phyloP scores from a whole-genome alignment of 345 rosid genomes.

The Gossypium sturtianum region DNA sequence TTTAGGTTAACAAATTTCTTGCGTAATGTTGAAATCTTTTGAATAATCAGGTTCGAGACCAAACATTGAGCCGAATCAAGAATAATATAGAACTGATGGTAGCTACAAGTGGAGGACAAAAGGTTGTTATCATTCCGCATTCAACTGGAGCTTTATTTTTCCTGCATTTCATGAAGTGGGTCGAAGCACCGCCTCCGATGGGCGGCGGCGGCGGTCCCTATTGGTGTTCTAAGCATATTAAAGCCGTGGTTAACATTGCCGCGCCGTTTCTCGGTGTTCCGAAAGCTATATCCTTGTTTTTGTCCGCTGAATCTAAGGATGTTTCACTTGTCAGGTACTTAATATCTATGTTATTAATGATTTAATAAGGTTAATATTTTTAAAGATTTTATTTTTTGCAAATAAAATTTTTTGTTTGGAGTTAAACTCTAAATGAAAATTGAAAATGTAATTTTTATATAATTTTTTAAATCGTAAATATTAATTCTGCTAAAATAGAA shows the following conservation, averaged over 20 bases:
- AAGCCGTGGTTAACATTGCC: conserved; percentile 87
- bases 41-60: not conserved
- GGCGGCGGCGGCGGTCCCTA: conserved; percentile 96
- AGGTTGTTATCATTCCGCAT: conserved; percentile 88
- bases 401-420: too few relatives aligned
- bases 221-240: conserved; percentile 93
- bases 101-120: conserved; percentile 69
- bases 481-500: too few relatives aligned
- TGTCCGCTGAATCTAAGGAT: conserved; percentile 93
- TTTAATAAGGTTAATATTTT: too few relatives aligned
- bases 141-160: conserved; percentile 92
- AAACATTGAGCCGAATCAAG: not conserved
- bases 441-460: too few relatives aligned
- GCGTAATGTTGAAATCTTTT: too few relatives aligned
- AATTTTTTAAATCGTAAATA: too few relatives aligned
- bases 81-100: conserved; percentile 55
- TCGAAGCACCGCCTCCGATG: conserved; percentile 92
- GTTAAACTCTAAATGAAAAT: too few relatives aligned
- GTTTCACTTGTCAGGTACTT: conserved; percentile 83
- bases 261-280: conserved; percentile 95
- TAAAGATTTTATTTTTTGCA: too few relatives aligned
- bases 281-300: conserved; percentile 79
- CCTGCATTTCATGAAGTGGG: conserved; percentile 98
- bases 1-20: too few relatives aligned
- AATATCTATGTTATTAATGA: too few relatives aligned